Evolutionary conservation across 768 basidiomycete genomes (phyloP).

Genomic region (Lactarius trivialis): DNA sequence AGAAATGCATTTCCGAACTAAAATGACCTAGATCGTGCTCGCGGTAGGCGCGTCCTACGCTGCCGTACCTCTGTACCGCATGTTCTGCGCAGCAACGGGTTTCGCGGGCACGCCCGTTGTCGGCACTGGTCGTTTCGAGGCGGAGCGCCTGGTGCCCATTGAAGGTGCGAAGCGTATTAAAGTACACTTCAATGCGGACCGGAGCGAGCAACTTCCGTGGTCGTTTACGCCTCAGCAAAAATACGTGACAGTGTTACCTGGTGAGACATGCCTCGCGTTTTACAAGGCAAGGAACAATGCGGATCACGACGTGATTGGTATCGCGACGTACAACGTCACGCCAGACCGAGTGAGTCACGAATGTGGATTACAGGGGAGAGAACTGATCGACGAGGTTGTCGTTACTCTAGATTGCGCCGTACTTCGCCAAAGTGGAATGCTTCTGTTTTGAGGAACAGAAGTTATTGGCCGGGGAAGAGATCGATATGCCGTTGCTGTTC

Average conservation of each 20-base stretch:
- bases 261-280: constrained; percentile 94
- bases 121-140: constrained; percentile 74
- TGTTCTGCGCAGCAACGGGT: constrained; percentile 97
- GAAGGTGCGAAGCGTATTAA: constrained; percentile 70
- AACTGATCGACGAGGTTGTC: neutral
- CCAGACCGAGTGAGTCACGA: constrained; percentile 76
- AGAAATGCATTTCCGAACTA: neutral
- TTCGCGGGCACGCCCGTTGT: constrained; percentile 94
- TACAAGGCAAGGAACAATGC: constrained; percentile 89
- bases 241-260: constrained; percentile 83
- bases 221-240: constrained; percentile 87
- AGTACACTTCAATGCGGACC: constrained; percentile 94
- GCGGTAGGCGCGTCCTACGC: constrained; percentile 90
- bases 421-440: constrained; percentile 99
- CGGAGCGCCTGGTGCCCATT: constrained; percentile 77
- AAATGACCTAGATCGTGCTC: constrained; percentile 57
- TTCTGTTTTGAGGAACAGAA: constrained; percentile 99
- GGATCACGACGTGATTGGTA: constrained; percentile 87
- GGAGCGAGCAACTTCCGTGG: constrained; percentile 87
- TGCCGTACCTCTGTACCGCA: constrained; percentile 93
- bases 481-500: constrained; percentile 97
- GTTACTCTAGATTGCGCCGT: constrained; percentile 75
- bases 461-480: constrained; percentile 89
- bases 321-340: constrained; percentile 98
- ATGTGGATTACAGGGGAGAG: neutral